Percentiles rank a stretch among this genome's conserved stretches.
Conservation (phyloP, 2,329 filamentous ascomycete species). For the Hyphodiscus sp. region DNA sequence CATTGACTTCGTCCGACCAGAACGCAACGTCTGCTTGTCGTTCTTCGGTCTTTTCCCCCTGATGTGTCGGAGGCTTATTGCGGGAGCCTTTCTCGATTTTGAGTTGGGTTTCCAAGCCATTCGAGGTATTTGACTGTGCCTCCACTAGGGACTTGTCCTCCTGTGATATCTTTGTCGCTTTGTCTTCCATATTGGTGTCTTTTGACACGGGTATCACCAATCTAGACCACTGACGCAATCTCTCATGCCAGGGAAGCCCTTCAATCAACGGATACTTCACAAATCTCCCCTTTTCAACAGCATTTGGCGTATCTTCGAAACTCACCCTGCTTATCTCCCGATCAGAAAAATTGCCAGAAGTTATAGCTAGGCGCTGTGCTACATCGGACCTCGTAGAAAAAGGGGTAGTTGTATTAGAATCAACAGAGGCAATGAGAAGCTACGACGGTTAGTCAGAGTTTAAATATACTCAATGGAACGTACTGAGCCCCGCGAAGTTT, state of each 20-base stretch:
- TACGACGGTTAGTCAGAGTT: slow-evolving; percentile 1
- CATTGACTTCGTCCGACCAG: background rate
- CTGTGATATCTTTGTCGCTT: background rate
- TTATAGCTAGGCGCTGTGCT: slow-evolving; percentile 23
- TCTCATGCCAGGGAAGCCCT: slow-evolving; percentile 25
- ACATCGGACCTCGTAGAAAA: slow-evolving; percentile 16
- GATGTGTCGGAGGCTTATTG: background rate
- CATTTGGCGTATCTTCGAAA: slow-evolving; percentile 4
- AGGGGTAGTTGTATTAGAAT: slow-evolving; percentile 3
- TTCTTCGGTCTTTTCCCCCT: background rate
- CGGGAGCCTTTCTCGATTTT: background rate
- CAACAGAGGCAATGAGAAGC: slow-evolving; percentile 13
- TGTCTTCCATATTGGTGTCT: background rate
- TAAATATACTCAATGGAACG: slow-evolving; percentile 1
- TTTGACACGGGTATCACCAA: slow-evolving; percentile 22
- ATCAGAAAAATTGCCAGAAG: slow-evolving; percentile 10
- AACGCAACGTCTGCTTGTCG: background rate
- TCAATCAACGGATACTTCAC: slow-evolving; percentile 12
- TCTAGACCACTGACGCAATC: slow-evolving; percentile 24
- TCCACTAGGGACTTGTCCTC: background rate
- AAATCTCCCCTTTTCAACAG: slow-evolving; percentile 14
- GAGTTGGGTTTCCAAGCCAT: background rate
- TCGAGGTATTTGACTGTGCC: background rate
- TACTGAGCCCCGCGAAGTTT: slow-evolving; percentile 6
- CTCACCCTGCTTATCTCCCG: slow-evolving; percentile 14